phyloP scores from a whole-genome alignment of 148 eudicot genomes.

The Suaeda aralocaspica region DNA sequence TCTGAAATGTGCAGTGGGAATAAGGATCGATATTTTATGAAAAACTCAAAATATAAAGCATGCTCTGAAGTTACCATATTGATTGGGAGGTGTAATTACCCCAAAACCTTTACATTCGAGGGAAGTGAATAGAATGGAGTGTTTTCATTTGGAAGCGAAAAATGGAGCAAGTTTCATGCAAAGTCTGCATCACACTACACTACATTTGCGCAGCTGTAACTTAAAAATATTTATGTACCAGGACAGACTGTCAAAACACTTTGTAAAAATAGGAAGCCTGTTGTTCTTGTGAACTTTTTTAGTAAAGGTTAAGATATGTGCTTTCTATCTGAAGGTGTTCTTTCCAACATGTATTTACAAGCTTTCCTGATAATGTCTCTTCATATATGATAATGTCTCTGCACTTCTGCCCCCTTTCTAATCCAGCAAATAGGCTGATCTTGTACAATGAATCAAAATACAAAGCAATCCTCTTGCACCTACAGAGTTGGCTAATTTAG shows the following conservation, averaged over 20 bases:
- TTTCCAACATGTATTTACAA: too few species aligned
- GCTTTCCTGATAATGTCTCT: too few species aligned
- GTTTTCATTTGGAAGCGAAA: not conserved
- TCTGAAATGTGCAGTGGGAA: not conserved
- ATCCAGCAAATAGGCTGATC: too few species aligned
- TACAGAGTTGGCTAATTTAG: not conserved
- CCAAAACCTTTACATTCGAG: not conserved
- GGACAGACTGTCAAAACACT: not conserved
- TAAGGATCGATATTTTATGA: not conserved
- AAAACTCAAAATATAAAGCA: not conserved
- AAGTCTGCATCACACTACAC: too few species aligned
- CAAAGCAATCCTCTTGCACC: too few species aligned
- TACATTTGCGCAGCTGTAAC: not conserved
- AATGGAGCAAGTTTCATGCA: too few species aligned
- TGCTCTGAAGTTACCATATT: not conserved
- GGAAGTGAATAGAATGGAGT: not conserved
- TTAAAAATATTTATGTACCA: not conserved
- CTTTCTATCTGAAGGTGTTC: too few species aligned
- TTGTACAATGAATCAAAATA: too few species aligned
- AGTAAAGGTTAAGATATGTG: not conserved
- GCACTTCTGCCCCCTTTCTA: too few species aligned
- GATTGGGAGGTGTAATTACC: not conserved
- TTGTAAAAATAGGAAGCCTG: not conserved
- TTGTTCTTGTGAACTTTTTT: too few species aligned
- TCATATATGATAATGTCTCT: too few species aligned